Evolutionary conservation across 257 asterid genomes (phyloP).

Genomic region (Fraxinus anomala): DNA sequence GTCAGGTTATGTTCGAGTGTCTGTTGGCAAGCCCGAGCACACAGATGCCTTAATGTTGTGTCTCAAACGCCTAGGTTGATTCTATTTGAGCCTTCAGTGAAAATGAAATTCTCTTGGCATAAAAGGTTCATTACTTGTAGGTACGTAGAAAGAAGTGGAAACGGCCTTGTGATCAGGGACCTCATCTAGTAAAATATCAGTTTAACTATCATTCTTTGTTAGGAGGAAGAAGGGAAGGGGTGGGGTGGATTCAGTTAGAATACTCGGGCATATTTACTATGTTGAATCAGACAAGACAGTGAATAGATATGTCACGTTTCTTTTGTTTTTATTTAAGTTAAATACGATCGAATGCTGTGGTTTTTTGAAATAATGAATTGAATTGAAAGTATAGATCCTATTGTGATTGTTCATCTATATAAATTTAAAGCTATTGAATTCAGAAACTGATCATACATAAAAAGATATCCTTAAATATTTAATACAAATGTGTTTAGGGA

Average conservation of each 20-base stretch:
- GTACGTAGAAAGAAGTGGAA: no score
- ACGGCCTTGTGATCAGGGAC: no score
- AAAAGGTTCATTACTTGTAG: no score
- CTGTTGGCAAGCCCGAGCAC: slow-evolving; percentile 96
- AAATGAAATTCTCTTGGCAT: background rate
- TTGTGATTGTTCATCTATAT: background rate
- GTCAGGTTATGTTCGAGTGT: slow-evolving; percentile 82
- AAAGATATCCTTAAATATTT: no score
- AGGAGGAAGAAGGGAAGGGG: no score
- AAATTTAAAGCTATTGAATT: no score
- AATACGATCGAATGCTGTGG: background rate
- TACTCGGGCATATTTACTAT: no score
- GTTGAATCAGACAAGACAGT: no score
- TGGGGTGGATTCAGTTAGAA: no score
- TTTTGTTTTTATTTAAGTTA: no score
- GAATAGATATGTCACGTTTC: background rate
- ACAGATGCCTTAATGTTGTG: slow-evolving; percentile 73
- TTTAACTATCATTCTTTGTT: background rate
- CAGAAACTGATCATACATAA: background rate
- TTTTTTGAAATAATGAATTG: background rate
- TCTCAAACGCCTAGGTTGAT: slow-evolving; percentile 51
- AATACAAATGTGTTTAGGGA: no score
- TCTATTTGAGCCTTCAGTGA: background rate
- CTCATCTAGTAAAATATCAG: background rate
- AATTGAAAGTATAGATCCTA: background rate